Base-by-base conservation (phyloP, 2,329 filamentous ascomycete species). In the Venturia effusa region DNA sequence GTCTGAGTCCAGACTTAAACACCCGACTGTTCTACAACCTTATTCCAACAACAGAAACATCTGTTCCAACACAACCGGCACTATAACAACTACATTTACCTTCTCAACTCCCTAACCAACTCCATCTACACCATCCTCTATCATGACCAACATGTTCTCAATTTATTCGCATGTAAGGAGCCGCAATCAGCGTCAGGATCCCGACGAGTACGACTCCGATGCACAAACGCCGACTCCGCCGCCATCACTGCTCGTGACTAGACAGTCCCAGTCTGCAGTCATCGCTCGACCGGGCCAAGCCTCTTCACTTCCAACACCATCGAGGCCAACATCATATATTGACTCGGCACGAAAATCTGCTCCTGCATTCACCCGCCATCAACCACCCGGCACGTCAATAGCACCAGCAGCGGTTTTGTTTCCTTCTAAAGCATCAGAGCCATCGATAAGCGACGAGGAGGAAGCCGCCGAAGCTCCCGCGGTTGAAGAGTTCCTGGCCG, bases 91-190 rank as follows among this genome's bases (percentile, higher is more conserved):
- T 51, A 15, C 22, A 27, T 51, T 24, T 51, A 17, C 22, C 45
- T 45, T 22, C 22, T 11, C 3, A 51, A 3, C 6, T 3, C 15
- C 7, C 10, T 6, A 34, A 3, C 17, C 27, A 4, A n/a, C 22
- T 8, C 27, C 30, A 57, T 34, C 45, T 34, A 57, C 51, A n/a
- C 30, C 19, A 57, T 34, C 30, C 15, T 8, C 5, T 13, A 15
- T n/a, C 30, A 34, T n/a, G 17, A 22, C 15, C 27, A 34, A 32
- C 51, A 57, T 57, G 51, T 57, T 57, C 51, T 57, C 51, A 1
- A 57, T 57, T 30, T 57, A 57, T 57, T 57, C 51, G 17, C 51
- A 57, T 34, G 51, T 57, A 19, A 57, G 24, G 51, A 57, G n/a
- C 6, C 27, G 30, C n/a, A 34, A 57, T 15, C 51, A 24, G 4